Evolutionary conservation across 169 alveolate genomes (phyloP).

Genomic region (Plasmodium vivax): DNA sequence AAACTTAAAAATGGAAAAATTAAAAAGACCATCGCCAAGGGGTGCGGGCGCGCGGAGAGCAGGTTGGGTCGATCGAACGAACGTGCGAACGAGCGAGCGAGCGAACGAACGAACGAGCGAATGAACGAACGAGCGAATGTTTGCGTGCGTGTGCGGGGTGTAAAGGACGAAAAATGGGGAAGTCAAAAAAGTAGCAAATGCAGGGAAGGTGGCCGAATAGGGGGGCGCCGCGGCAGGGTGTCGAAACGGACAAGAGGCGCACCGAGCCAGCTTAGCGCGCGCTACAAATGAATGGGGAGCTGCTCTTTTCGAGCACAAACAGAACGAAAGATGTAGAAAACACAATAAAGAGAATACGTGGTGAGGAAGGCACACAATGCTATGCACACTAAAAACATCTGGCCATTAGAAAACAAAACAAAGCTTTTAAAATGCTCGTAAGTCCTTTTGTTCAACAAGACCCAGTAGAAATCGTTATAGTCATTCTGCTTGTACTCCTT

Average conservation of each 20-base stretch:
- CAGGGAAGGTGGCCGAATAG: background rate
- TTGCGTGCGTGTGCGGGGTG: background rate
- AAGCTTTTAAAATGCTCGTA: slow-evolving; percentile 69
- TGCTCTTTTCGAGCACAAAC: slow-evolving; percentile 41
- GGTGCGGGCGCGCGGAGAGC: background rate
- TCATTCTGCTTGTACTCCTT: slow-evolving; percentile 56
- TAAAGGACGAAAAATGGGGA: background rate
- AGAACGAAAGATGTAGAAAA: slow-evolving; percentile 69
- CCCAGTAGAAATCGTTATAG: slow-evolving; percentile 70
- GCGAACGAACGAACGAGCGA: no score
- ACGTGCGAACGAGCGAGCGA: no score
- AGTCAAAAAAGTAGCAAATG: background rate
- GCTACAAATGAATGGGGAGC: background rate
- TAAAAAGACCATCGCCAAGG: background rate
- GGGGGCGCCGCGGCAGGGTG: background rate
- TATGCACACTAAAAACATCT: slow-evolving; percentile 63
- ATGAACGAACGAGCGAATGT: no score
- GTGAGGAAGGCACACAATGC: slow-evolving; percentile 64
- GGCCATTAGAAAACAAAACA: slow-evolving; percentile 71
- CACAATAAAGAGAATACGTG: slow-evolving; percentile 58
- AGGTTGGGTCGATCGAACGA: background rate
- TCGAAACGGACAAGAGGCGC: background rate
- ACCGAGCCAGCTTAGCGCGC: background rate
- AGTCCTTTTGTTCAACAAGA: slow-evolving; percentile 30
- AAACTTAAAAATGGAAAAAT: background rate